Conservation (phyloP, 1,284 basidiomycete species). For the Microbotryum intermedium region DNA sequence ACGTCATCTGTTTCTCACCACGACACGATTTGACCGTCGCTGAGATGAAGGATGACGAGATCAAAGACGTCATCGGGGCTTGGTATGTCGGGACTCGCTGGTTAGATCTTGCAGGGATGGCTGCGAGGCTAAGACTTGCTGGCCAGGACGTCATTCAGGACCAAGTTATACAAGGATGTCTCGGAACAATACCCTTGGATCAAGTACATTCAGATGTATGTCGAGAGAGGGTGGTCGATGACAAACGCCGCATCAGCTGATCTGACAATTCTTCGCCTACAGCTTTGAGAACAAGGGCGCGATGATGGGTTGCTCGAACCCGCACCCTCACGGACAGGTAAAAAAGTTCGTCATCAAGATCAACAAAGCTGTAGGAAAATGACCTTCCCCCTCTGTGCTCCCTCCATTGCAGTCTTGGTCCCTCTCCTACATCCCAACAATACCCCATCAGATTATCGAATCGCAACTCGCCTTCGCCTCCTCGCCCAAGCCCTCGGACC, state of each 20-base stretch:
- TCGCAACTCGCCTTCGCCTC: constrained; percentile 51
- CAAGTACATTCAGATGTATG: constrained; percentile 75
- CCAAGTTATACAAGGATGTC: constrained; percentile 39
- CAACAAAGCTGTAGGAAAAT: neutral
- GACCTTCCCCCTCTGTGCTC: neutral
- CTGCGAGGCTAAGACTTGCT: no score
- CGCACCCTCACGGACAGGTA: constrained; percentile 88
- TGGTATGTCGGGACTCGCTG: constrained; percentile 54
- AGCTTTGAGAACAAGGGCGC: constrained; percentile 76
- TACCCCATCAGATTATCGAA: constrained; percentile 26
- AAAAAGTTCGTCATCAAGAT: no score
- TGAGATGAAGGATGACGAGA: constrained; percentile 54
- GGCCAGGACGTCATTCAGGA: no score
- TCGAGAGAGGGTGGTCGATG: neutral
- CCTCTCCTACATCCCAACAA: constrained; percentile 58
- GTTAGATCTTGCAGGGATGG: neutral
- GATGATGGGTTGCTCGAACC: constrained; percentile 95
- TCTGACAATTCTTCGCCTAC: neutral
- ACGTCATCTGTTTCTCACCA: constrained; percentile 84
- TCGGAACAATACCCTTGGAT: constrained; percentile 51
- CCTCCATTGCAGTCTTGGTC: constrained; percentile 36
- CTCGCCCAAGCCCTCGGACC: constrained; percentile 5
- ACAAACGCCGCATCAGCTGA: neutral
- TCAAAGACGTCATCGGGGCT: constrained; percentile 60
- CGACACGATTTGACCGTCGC: constrained; percentile 85